phyloP scores from a whole-genome alignment of 305 asterid species.

The Nicotiana rustica region DNA sequence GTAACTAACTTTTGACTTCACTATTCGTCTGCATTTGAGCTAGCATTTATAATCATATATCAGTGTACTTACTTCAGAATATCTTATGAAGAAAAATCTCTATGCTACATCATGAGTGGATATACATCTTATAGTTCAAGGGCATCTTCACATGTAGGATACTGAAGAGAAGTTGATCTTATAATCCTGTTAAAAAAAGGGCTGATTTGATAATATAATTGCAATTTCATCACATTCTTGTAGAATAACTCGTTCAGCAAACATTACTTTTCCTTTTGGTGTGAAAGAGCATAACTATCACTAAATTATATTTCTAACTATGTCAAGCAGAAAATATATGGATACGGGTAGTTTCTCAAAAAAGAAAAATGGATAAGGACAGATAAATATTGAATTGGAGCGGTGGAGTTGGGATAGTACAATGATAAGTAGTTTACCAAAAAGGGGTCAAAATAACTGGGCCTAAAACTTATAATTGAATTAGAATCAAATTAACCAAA shows the following conservation, averaged over 20 bases:
- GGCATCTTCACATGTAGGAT: neutral
- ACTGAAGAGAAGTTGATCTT: neutral
- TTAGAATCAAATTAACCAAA: neutral
- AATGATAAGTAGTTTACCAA: neutral
- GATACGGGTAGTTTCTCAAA: too few species aligned
- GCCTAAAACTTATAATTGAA: neutral
- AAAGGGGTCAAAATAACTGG: neutral
- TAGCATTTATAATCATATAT: too few species aligned
- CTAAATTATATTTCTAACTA: constrained; percentile 2
- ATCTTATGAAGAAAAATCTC: neutral
- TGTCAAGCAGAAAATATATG: neutral
- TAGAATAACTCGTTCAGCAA: neutral
- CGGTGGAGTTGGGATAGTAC: neutral
- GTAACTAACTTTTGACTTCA: too few species aligned
- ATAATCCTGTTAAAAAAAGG: too few species aligned
- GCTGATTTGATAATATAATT: neutral
- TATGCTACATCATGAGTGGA: neutral
- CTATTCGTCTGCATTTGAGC: too few species aligned
- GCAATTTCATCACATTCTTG: neutral
- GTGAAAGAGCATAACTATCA: constrained; percentile 4
- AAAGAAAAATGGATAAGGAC: neutral
- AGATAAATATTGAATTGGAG: neutral
- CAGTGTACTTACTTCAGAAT: neutral
- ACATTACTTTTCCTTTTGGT: neutral
- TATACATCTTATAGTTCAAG: neutral